Conservation (phyloP, 2,329 filamentous ascomycete species). For the Colletotrichum navitas region DNA sequence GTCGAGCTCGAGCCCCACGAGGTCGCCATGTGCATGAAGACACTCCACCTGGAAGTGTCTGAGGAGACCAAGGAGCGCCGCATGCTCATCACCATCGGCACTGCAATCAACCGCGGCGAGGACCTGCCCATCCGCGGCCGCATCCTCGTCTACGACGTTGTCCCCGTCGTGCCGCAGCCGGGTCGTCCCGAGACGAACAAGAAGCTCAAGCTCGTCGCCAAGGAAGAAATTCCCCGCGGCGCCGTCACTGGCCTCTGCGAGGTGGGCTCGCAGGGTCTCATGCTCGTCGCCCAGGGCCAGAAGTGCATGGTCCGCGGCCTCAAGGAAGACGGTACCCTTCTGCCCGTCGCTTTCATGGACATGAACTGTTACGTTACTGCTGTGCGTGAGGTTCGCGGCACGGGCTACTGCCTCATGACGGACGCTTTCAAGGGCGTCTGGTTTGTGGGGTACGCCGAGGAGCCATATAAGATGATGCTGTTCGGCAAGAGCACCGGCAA, state of each 20-base stretch:
- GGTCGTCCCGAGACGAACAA: conserved; percentile 87
- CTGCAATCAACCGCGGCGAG: conserved; percentile 87
- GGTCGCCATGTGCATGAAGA: conserved; percentile 83
- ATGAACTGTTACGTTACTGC: conserved; percentile 94
- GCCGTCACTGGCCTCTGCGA: conserved; percentile 89
- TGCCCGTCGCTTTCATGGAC: conserved; percentile 97
- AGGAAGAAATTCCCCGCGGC: conserved; percentile 91
- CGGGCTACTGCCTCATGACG: conserved; percentile 87
- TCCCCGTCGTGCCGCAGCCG: conserved; percentile 90
- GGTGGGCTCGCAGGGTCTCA: conserved; percentile 87
- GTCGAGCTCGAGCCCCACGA: conserved; percentile 81
- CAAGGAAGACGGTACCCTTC: conserved; percentile 91
- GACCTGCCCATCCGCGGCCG: conserved; percentile 88
- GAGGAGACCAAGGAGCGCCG: conserved; percentile 90
- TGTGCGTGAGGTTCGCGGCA: conserved; percentile 85
- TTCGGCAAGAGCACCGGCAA: conserved; percentile 88
- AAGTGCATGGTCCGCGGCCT: conserved; percentile 97
- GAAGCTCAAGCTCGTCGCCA: conserved; percentile 86
- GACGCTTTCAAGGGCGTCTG: conserved; percentile 95
- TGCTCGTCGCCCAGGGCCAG: conserved; percentile 92
- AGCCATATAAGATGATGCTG: conserved; percentile 94
- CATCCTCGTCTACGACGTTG: conserved; percentile 92
- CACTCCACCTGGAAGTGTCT: conserved; percentile 88
- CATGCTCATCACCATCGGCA: conserved; percentile 86
- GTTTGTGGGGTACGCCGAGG: conserved; percentile 96